phyloP scores from a whole-genome alignment of 2,329 filamentous ascomycete species.

The Fusarium hainanense region DNA sequence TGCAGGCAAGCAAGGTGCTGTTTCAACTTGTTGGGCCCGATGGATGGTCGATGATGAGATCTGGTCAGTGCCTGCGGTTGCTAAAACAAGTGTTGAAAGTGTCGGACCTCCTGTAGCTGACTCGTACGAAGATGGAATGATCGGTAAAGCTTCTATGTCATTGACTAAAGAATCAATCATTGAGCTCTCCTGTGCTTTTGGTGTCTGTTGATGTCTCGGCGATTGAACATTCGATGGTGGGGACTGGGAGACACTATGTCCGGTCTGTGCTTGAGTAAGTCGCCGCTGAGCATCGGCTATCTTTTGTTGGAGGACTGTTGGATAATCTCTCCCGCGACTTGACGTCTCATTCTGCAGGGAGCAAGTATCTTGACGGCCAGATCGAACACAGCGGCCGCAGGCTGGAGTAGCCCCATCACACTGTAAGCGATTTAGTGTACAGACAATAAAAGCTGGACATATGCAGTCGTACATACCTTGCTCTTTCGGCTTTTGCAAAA shows the following conservation, averaged over 20 bases:
- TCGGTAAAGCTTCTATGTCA: conserved; percentile 8
- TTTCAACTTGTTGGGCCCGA: accelerated
- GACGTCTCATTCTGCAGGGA: neutral
- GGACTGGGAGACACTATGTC: accelerated
- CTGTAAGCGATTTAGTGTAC: neutral
- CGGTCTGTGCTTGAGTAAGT: neutral
- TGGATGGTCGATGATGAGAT: neutral
- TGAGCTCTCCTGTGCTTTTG: neutral
- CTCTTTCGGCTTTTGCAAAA: conserved; percentile 18
- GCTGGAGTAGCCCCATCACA: conserved; percentile 9
- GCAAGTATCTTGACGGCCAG: neutral
- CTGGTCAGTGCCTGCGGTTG: conserved; percentile 9
- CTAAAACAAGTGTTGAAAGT: conserved; percentile 4
- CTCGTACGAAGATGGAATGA: conserved; percentile 4
- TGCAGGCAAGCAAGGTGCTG: neutral
- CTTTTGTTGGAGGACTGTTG: conserved; percentile 1
- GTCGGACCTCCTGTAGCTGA: neutral
- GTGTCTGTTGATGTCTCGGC: neutral
- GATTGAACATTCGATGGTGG: neutral
- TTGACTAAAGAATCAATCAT: conserved; percentile 17
- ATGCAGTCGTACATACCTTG: neutral
- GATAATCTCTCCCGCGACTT: conserved; percentile 4
- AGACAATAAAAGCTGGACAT: accelerated
- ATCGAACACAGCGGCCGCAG: conserved; percentile 3
- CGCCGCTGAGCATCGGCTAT: neutral